Evolutionary conservation across 176 grass and related monocot genomes (phyloP), one percentile per base, ranked within the genome.

Genomic region (Aegilops sharonensis): DNA sequence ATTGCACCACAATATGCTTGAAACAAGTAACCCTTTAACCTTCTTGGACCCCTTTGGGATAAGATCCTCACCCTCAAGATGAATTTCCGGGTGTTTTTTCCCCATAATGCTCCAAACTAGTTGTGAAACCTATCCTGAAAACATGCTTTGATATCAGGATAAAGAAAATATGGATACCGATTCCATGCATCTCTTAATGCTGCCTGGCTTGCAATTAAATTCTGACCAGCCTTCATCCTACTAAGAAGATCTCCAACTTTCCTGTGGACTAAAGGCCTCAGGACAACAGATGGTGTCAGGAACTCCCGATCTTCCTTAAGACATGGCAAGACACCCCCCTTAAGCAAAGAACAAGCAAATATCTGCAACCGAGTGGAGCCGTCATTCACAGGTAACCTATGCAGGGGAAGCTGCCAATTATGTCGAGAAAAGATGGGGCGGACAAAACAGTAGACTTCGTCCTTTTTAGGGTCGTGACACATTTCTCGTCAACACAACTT

Each of bases 301-400:
- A 88, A 89, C 73, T 92, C 86, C 14, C 88, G 87, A 80, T 61
- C 81, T 32, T 74, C 82, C 80, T 67, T 89, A 37, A 98, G 62
- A 74, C 96, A 98, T 79, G 90, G 92, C 66, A 98, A 77, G 6
- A 95, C 91, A 68, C 91, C 72, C 20, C 96, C 96, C 86, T 98
- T 89, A 11, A 95, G 96, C 82, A 95, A 87, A 78, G 94, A 86
- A n/a, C 90, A 91, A 21, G 92, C 89, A 85, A 98, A 95, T 59
- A 95, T 83, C 32, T 84, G 77, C 78, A 82, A 11, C 43, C 92
- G 72, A 25, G 78, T 78, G 57, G 68, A 83, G 11, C 5, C 9
- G n/a, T 95, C 90, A 85, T 95, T 81, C 30, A 95, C 86, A 20
- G 87, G 91, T 66, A 84, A 59, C 66, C 66, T 80, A 64, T 94